Evolutionary conservation across 2,329 filamentous ascomycete genomes (phyloP).

Genomic region (Arthrobotrys sinensis): DNA sequence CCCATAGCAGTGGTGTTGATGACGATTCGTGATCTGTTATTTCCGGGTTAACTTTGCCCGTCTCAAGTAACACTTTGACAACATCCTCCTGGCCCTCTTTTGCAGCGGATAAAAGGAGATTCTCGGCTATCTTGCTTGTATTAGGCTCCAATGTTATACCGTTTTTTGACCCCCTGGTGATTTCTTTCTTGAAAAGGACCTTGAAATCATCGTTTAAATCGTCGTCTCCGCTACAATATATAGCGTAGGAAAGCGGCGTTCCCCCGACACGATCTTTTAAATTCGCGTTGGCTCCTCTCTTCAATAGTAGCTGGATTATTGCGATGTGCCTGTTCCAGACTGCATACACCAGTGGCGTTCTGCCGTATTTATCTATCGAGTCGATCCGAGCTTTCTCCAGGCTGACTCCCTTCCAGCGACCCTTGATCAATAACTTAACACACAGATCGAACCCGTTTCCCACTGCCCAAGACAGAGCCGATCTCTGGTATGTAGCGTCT

Average conservation of each 20-base stretch:
- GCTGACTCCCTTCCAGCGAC: constrained; percentile 8
- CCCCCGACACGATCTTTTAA: background rate
- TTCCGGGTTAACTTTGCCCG: background rate
- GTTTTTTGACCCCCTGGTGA: background rate
- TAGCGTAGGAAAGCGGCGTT: constrained; percentile 4
- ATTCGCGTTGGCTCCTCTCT: background rate
- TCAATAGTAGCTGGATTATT: background rate
- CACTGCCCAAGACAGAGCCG: constrained; percentile 53
- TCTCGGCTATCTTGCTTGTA: background rate
- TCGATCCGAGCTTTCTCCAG: background rate
- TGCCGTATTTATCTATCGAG: background rate
- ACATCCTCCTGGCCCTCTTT: background rate
- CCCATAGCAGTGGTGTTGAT: too few species aligned
- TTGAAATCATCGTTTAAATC: too few species aligned
- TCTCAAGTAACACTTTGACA: background rate
- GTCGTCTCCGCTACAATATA: constrained; percentile 2
- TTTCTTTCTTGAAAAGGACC: background rate
- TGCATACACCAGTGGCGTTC: constrained; percentile 14
- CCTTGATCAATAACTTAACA: background rate
- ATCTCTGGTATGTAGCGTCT: constrained; percentile 19
- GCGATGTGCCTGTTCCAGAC: background rate
- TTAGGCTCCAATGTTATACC: too few species aligned
- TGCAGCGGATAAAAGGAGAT: constrained; percentile 20
- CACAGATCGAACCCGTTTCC: background rate
- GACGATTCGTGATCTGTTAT: too few species aligned